Conservation (phyloP, 192 early-diverging fungal species). For the Backusella sp. region DNA sequence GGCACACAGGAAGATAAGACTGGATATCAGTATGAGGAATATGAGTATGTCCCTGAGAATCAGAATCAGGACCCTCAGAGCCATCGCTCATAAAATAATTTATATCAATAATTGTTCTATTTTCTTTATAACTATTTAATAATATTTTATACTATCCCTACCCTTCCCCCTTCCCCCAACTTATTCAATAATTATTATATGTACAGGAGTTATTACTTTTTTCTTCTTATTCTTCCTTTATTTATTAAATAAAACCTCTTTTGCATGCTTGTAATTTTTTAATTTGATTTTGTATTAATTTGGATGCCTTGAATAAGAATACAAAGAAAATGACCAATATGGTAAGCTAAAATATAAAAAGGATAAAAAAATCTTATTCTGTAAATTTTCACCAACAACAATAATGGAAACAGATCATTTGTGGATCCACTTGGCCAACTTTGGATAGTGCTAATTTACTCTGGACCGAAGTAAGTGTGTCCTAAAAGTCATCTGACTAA, state of each 20-base stretch:
- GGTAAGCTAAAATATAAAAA: neutral
- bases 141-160: neutral
- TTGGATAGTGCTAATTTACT: too few relatives aligned
- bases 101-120: neutral
- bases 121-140: conserved; percentile 4
- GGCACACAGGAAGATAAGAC: neutral
- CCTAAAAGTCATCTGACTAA: too few relatives aligned
- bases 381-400: too few relatives aligned
- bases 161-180: neutral
- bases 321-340: neutral
- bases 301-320: neutral
- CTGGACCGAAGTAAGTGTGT: too few relatives aligned
- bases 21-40: conserved; percentile 11
- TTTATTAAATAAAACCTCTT: neutral
- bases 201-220: neutral
- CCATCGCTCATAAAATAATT: neutral
- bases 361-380: neutral
- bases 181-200: conserved; percentile 1
- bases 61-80: neutral
- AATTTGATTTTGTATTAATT: neutral
- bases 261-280: neutral
- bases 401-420: too few relatives aligned
- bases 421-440: too few relatives aligned
- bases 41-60: conserved; percentile 4
- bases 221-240: neutral